Evolutionary conservation across 2,329 filamentous ascomycete genomes (phyloP), one percentile per base, ranked within the genome.

Genomic region (Neofusicoccum cordaticola): DNA sequence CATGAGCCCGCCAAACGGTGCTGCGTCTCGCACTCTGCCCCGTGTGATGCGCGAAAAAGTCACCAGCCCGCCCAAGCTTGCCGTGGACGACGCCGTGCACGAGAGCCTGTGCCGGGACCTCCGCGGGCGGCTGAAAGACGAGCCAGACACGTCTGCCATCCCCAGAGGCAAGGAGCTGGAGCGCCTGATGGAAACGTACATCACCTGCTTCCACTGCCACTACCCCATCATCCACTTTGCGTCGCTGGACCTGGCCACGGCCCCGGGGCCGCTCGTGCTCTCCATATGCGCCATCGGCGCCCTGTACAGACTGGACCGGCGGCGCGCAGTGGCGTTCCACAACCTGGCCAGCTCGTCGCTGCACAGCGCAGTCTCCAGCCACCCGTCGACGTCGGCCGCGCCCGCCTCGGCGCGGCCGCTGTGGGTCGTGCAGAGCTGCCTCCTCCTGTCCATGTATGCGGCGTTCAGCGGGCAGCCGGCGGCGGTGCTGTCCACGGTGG

Each of bases 281-380:
- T 71, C 74, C 0, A 77, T 78, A 56, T 77, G 74, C 48, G 72
- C 73, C 17, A 74, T 78, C 63, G 75, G 75, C 2, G 75, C 75
- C 3, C 67, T 74, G 1, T 76, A 75, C 64, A 70, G 70, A 58
- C 66, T 75, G 15, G 71, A 73, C 13, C 70, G 73, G n/a, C 73
- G 72, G 13, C 68, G 69, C 9, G 73, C 75, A 3, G 71, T 68
- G 51, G 66, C 67, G 17, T 68, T 67, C 4, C 71, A 67, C 48
- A 65, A 68, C 7, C 50, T 68, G 3, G 70, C 70, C 11, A 67
- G 65, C 22, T 65, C 65, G 3, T 67, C 67, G 31, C 68, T 64
- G 50, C 64, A 67, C 17, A 61, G 66, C 31, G 57, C 58, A 1
- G 47, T 68, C 8, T 63, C 65, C 1, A 64, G 41, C 15, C 65